A percentile compares a stretch with the other conserved stretches of the same genome.
phyloP scores from a whole-genome alignment of 2,329 filamentous ascomycete species.

The Epichloe aotearoae region DNA sequence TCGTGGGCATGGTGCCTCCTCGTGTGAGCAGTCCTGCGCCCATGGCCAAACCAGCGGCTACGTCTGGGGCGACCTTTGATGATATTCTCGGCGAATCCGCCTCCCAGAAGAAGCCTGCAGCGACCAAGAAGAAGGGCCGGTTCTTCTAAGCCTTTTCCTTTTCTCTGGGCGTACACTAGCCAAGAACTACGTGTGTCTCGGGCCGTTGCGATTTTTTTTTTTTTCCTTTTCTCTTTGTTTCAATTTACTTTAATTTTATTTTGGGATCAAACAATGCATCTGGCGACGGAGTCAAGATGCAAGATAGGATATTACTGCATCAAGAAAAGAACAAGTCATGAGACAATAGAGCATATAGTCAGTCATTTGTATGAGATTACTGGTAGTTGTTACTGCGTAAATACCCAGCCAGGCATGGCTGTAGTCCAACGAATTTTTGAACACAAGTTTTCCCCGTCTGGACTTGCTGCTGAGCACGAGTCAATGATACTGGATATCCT shows the following conservation, averaged over 20 bases:
- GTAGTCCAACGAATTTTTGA: too few relatives aligned
- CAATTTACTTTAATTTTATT: constrained; percentile 1
- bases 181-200: background rate
- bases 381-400: too few relatives aligned
- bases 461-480: too few relatives aligned
- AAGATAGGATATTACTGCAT: background rate
- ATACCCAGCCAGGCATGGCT: too few relatives aligned
- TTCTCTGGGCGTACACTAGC: background rate
- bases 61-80: constrained; percentile 31
- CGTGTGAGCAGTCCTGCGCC: constrained; percentile 7
- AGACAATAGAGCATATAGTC: constrained; percentile 7
- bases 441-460: too few relatives aligned
- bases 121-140: constrained; percentile 26
- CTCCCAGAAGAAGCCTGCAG: constrained; percentile 15
- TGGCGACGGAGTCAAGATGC: constrained; percentile 1
- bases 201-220: background rate
- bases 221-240: background rate
- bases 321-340: constrained; percentile 5
- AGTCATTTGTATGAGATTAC: too few relatives aligned
- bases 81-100: constrained; percentile 29
- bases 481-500: too few relatives aligned
- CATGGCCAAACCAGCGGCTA: constrained; percentile 11
- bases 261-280: background rate
- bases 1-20: constrained; percentile 14
- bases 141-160: constrained; percentile 20